Evolutionary conservation across 441 rosid species (phyloP), one percentile per base, ranked within the genome.

Genomic region (Adansonia grandidieri): DNA sequence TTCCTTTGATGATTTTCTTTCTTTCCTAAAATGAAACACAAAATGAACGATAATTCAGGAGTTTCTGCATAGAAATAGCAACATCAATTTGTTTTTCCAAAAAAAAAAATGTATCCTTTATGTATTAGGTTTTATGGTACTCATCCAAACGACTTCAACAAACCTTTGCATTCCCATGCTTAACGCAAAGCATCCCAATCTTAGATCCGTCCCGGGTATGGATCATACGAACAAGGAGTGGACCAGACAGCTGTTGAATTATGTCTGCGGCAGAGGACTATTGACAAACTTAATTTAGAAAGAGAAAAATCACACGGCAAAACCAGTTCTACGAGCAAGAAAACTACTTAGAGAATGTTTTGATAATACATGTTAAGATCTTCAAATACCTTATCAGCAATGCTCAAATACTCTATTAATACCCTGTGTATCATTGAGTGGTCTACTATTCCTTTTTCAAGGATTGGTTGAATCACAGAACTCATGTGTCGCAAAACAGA

Each of bases 131-230:
- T 73, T 57, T 42, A 71, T 54, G 9, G 32, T 67, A 56, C 57
- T 79, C 6, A 17, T 64, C 8, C 42, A 2, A 71, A n/a, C 17
- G 70, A 54, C 17, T 53, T 47, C 74, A 81, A 77, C 83, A 76
- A 79, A 96, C 99, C 98, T 93, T 93, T 48, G 99, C 95, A 82
- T 90, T 91, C 80, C 99, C 99, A 86, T 94, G 92, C 87, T 93
- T 96, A 78, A 96, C 79, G 77, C 95, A 91, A 51, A 94, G 89
- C 78, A 91, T 85, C 58, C 95, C 99, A 82, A 94, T 82, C 89
- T 89, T 89, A 73, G 95, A 89, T 78, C 99, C 99, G 78, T 94
- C 98, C 80, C 87, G 92, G n/a, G 98, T 93, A 85, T 96, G 99
- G 85, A 93, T 86, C 92, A 96, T 92, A 84, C 99, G 96, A 74